These are phyloP conservation scores for Jamesozyma gamospora DNA, from an alignment of 805 yeast species.

Conservation along the genomic window DNA sequence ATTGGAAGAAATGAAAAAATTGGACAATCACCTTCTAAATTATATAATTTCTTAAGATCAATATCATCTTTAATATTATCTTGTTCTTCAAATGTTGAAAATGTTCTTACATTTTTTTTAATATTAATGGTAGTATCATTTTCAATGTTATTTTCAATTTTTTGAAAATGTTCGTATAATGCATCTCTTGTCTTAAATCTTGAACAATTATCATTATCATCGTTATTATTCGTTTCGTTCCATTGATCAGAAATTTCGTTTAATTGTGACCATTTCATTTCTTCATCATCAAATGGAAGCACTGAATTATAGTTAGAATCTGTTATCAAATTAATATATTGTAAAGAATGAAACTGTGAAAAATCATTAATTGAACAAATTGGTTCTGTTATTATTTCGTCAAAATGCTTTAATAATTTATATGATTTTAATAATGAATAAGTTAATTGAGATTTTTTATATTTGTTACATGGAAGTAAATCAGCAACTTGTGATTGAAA, in stretches of 20 bases:
- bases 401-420: conserved; percentile 17
- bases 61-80: conserved; percentile 3
- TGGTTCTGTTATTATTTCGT: conserved; percentile 13
- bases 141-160: neutral
- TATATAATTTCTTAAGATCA: conserved; percentile 29
- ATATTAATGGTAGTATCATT: too few species aligned
- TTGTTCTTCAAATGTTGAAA: neutral
- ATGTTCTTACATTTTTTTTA: neutral
- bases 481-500: conserved; percentile 26
- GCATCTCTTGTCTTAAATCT: conserved; percentile 7
- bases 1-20: conserved; percentile 42
- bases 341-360: conserved; percentile 39
- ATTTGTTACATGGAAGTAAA: conserved; percentile 26
- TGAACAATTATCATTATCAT: neutral
- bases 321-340: conserved; percentile 35
- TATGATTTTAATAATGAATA: conserved; percentile 18
- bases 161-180: conserved; percentile 10
- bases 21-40: conserved; percentile 56
- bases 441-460: conserved; percentile 18
- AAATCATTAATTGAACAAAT: conserved; percentile 30
- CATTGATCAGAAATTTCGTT: conserved; percentile 9
- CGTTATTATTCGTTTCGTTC: conserved; percentile 2
- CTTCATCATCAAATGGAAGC: conserved; percentile 13
- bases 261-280: conserved; percentile 10
- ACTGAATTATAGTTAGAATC: conserved; percentile 12